Evolutionary conservation across 2,329 filamentous ascomycete species (phyloP).

Genomic region (Bipolaris zeicola): DNA sequence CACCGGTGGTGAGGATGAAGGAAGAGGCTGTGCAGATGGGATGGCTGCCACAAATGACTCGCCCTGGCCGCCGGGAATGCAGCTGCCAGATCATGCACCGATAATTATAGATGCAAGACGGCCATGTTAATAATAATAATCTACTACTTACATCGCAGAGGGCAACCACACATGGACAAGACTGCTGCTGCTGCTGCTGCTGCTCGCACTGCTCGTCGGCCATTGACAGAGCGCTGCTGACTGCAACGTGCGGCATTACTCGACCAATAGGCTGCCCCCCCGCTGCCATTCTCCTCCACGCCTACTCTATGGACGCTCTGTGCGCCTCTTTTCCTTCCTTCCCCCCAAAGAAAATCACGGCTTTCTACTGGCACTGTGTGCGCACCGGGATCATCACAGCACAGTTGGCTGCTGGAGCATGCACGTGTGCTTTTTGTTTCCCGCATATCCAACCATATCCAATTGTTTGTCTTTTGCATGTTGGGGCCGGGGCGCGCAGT

Average conservation of each 20-base stretch:
- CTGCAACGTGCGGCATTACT: background rate
- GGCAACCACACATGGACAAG: background rate
- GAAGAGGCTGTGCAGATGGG: background rate
- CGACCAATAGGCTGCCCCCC: constrained; percentile 13
- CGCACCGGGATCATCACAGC: no score
- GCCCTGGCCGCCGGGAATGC: constrained; percentile 3
- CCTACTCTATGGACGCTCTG: no score
- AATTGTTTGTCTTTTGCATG: no score
- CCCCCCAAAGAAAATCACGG: no score
- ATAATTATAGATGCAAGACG: background rate
- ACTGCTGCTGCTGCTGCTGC: background rate
- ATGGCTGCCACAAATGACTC: constrained; percentile 9
- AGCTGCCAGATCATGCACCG: background rate
- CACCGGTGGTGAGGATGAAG: background rate
- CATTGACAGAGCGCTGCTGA: background rate
- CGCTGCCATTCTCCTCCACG: no score
- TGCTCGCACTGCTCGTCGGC: background rate
- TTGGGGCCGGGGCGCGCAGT: no score
- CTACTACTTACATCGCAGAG: no score
- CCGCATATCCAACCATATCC: no score
- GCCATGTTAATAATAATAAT: background rate
- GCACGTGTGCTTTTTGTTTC: no score
- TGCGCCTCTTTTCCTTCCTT: no score
- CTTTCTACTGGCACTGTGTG: no score
- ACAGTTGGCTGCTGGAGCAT: no score